Evolutionary conservation across 306 rosid genomes (phyloP).

Genomic region (Pueraria montana): DNA sequence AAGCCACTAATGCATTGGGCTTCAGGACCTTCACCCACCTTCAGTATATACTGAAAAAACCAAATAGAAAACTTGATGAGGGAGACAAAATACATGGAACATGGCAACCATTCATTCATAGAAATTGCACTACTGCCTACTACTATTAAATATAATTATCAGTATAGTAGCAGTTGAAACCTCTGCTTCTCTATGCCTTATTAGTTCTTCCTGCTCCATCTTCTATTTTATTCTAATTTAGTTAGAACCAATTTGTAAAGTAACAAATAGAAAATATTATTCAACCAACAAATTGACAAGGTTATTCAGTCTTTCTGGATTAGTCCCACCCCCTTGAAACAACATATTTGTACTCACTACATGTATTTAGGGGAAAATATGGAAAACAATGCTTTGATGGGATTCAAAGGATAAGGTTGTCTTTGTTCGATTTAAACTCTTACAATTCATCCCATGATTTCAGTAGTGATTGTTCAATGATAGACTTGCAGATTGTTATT

Average conservation of each 20-base stretch:
- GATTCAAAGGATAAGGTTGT: not conserved
- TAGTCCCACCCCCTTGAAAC: not conserved
- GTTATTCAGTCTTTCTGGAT: not conserved
- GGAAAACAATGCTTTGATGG: not conserved
- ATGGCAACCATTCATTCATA: conserved; percentile 5
- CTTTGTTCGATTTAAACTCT: not conserved
- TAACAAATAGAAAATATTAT: not conserved
- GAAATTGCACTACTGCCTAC: not conserved
- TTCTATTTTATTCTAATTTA: conserved; percentile 14
- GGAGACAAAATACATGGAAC: conserved; percentile 26
- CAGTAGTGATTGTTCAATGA: not conserved
- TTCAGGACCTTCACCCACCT: conserved; percentile 76
- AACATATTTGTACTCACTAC: not conserved
- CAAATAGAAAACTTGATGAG: conserved; percentile 45
- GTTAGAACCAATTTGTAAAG: not conserved
- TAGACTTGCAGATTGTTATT: not conserved
- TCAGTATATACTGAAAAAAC: conserved; percentile 78
- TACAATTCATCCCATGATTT: not conserved
- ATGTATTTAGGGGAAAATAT: not conserved
- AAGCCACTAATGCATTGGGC: conserved; percentile 96
- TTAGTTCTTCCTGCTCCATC: conserved; percentile 1
- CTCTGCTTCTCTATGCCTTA: not conserved
- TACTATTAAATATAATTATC: not conserved
- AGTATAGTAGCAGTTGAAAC: conserved; percentile 1
- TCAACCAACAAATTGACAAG: conserved; percentile 18